A percentile compares a stretch with the other conserved stretches of the same genome.
These are phyloP conservation scores for Pelargonium nanum DNA, from an alignment of 345 rosid species.

Conservation along the genomic window DNA sequence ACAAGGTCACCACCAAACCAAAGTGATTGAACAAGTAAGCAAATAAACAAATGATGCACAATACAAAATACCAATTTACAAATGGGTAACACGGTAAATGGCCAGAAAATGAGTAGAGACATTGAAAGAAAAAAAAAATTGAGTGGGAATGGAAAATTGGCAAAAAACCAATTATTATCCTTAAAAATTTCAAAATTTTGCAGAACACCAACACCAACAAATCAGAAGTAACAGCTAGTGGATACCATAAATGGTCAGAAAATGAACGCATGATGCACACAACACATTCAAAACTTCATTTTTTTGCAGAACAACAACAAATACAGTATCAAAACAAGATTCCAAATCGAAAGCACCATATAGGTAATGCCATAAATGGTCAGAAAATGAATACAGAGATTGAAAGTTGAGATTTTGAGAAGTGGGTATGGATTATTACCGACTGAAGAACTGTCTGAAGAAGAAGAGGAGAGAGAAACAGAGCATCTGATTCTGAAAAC, in stretches of 20 bases:
- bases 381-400: background rate
- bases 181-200: background rate
- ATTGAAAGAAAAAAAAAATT: too few relatives aligned
- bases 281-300: too few relatives aligned
- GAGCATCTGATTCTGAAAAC: constrained; percentile 43
- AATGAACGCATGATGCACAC: too few relatives aligned
- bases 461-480: constrained; percentile 29
- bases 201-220: too few relatives aligned
- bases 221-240: too few relatives aligned
- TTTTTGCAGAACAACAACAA: too few relatives aligned
- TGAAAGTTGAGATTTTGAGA: background rate
- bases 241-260: too few relatives aligned
- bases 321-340: too few relatives aligned
- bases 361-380: background rate
- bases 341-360: background rate
- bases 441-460: constrained; percentile 21
- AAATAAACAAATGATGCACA: background rate
- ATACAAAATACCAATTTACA: too few relatives aligned
- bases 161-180: background rate
- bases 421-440: constrained; percentile 25
- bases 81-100: too few relatives aligned
- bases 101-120: too few relatives aligned
- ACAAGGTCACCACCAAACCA: background rate
- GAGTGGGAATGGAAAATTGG: background rate
- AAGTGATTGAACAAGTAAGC: background rate